Evolutionary conservation across 169 alveolate species (phyloP), one percentile per base, ranked within the genome.

Genomic region (Eimeria acervulina): DNA sequence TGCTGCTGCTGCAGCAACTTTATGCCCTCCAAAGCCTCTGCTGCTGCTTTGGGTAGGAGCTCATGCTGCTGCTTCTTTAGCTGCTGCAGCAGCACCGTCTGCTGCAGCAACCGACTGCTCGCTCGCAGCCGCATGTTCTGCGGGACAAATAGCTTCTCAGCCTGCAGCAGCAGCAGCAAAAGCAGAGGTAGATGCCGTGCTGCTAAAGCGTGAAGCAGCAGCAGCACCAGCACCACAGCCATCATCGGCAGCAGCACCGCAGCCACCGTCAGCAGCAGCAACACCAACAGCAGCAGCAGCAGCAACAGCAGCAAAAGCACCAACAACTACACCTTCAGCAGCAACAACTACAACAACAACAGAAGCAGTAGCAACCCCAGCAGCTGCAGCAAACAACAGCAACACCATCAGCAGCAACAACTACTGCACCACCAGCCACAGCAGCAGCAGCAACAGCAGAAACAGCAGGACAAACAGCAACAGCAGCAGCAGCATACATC

Each of bases 111-210:
- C 70, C 85, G 90, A 28, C 91, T 61, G 83, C 76, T 91, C 70
- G 95, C 95, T 68, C 85, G 91, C 84, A 91, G 51, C 42, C 95
- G 78, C 66, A 91, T 91, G 91, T 91, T 74, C 31, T 91, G 95
- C 33, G 95, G 47, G 36, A 91, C 84, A 42, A 91, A 72, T 36
- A 84, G 91, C 90, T 80, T 80, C 31, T 91, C 95, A 23, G 83
- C 95, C 95, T 91, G 95, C 90, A 52, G 84, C 89, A 47, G 89
- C 72, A 42, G 36, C 55, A 47, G 55, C 55, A 47, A 12, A 5
- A 47, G 12, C 59, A 51, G 59, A n/a, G n/a, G n/a, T n/a, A n/a
- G n/a, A n/a, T n/a, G n/a, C n/a, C n/a, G n/a, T n/a, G n/a, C n/a
- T n/a, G n/a, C n/a, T n/a, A n/a, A n/a, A n/a, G n/a, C n/a, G n/a